Conservation (phyloP, 2,329 filamentous ascomycete genomes). For the Conoideocrella luteorostrata region DNA sequence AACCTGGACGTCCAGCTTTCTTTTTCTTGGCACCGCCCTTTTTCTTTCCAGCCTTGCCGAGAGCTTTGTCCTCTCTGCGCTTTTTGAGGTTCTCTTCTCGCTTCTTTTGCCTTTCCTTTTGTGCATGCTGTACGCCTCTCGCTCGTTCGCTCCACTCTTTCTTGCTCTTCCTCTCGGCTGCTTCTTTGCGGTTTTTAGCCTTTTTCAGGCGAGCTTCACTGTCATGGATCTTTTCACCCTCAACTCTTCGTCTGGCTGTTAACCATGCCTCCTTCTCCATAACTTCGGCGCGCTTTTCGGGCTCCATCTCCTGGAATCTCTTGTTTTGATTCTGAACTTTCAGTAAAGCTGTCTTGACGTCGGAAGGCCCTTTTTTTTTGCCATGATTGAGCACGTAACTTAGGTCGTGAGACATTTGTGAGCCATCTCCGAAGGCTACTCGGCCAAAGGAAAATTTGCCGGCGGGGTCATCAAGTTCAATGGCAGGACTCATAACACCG, state of each 20-base stretch:
- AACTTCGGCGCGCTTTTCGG: constrained; percentile 76
- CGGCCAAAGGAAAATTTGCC: constrained; percentile 85
- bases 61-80: constrained; percentile 64
- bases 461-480: constrained; percentile 42
- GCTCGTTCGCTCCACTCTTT: constrained; percentile 75
- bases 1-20: constrained; percentile 55
- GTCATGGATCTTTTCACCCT: constrained; percentile 84
- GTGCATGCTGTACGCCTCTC: constrained; percentile 66
- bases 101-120: constrained; percentile 76
- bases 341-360: constrained; percentile 78
- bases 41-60: constrained; percentile 54
- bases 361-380: constrained; percentile 76
- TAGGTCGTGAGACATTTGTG: constrained; percentile 67
- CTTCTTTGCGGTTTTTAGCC: constrained; percentile 88
- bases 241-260: constrained; percentile 78
- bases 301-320: constrained; percentile 67
- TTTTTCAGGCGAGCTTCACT: constrained; percentile 87
- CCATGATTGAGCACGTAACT: constrained; percentile 46
- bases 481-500: constrained; percentile 48
- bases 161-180: constrained; percentile 83
- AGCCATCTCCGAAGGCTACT: constrained; percentile 83
- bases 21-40: constrained; percentile 40
- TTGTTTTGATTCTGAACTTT: constrained; percentile 82
- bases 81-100: constrained; percentile 71
- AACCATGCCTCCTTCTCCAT: constrained; percentile 94